Conservation (phyloP, 345 rosid species). For the Erucastrum elatum region DNA sequence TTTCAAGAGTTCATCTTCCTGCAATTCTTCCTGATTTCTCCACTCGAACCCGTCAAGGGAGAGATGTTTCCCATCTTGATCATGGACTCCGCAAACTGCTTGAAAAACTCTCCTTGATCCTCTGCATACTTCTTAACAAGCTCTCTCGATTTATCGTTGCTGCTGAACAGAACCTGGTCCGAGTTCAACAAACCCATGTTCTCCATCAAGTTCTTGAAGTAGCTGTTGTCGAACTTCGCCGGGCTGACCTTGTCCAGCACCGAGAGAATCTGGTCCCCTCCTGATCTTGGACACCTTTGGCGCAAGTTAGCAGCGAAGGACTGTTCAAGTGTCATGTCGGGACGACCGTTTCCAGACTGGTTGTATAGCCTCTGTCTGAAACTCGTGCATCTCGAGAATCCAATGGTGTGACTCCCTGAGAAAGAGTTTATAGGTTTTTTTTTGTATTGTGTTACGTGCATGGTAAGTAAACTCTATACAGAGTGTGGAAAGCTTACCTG, state of each 20-base stretch:
- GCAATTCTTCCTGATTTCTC: slow-evolving; percentile 83
- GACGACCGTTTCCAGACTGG: slow-evolving; percentile 72
- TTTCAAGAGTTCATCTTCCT: slow-evolving; percentile 62
- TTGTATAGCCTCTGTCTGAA: slow-evolving; percentile 94
- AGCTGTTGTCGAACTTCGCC: slow-evolving; percentile 68
- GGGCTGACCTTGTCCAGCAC: slow-evolving; percentile 62
- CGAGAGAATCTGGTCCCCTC: slow-evolving; percentile 72
- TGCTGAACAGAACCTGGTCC: slow-evolving; percentile 71
- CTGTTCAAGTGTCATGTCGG: slow-evolving; percentile 68
- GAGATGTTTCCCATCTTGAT: slow-evolving; percentile 86
- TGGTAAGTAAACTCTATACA: background rate
- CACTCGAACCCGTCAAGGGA: slow-evolving; percentile 74
- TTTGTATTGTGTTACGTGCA: background rate
- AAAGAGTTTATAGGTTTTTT: background rate
- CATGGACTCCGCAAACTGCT: slow-evolving; percentile 85
- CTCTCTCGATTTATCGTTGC: slow-evolving; percentile 54
- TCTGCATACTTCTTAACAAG: slow-evolving; percentile 74
- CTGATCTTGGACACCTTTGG: slow-evolving; percentile 55
- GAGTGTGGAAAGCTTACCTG: slow-evolving; percentile 46
- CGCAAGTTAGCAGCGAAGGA: slow-evolving; percentile 56
- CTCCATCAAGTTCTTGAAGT: slow-evolving; percentile 76
- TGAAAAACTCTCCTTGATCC: slow-evolving; percentile 59
- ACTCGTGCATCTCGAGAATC: slow-evolving; percentile 78
- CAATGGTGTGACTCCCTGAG: slow-evolving; percentile 91
- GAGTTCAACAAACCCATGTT: slow-evolving; percentile 75